Conservation (phyloP, 2,329 filamentous ascomycete species). For the Amylocarpus encephaloides region DNA sequence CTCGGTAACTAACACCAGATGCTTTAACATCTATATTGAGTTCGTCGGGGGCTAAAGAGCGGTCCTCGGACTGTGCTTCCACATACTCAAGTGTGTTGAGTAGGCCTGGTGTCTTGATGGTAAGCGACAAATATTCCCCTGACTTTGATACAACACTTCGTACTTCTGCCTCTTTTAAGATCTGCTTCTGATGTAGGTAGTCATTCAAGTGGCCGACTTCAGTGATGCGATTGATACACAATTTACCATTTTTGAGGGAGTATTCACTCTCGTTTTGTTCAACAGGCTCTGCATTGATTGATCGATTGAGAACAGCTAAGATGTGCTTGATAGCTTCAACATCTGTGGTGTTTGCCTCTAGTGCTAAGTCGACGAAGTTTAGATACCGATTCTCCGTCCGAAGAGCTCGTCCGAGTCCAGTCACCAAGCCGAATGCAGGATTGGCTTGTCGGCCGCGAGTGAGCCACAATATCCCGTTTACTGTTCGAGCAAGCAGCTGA, state of each 20-base stretch:
- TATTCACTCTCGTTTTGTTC: too few species aligned
- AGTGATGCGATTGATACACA: too few species aligned
- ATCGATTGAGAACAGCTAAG: too few species aligned
- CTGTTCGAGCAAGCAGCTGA: neutral
- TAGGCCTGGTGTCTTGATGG: conserved; percentile 15
- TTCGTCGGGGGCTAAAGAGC: conserved; percentile 11
- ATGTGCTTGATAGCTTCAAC: neutral
- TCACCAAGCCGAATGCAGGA: conserved; percentile 1
- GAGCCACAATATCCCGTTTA: conserved; percentile 1
- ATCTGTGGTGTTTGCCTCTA: neutral
- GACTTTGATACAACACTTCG: too few species aligned
- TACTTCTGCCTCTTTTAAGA: too few species aligned
- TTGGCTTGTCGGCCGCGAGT: neutral
- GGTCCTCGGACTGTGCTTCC: conserved; percentile 11
- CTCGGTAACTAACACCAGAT: conserved; percentile 30
- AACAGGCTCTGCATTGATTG: too few species aligned
- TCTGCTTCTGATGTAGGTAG: too few species aligned
- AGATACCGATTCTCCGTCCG: neutral
- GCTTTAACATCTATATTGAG: conserved; percentile 22
- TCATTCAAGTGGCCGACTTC: too few species aligned
- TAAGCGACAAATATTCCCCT: neutral
- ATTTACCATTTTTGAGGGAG: too few species aligned
- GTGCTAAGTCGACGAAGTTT: conserved; percentile 1
- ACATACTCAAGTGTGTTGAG: conserved; percentile 22
- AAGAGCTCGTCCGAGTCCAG: neutral